Base-by-base conservation (phyloP, 1,139 yeast species). In the Yamadazyma triangularis region DNA sequence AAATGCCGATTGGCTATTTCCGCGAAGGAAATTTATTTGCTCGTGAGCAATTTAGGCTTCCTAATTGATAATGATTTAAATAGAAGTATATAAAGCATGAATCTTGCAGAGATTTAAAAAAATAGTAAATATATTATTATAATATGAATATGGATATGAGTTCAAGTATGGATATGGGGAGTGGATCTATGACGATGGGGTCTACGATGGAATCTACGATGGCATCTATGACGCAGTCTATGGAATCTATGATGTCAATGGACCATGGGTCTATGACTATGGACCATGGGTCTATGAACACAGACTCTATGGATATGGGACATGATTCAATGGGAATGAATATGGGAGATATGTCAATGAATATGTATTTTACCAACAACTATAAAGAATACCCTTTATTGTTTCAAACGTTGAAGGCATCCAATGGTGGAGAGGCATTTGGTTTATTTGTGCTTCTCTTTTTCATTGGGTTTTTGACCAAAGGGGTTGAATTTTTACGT, bases 361-460 rank as follows among this genome's bases (percentile, higher is more conserved):
- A 74, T 50, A 70, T 67, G 63, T 74, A 61, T 45, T 58, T 83
- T 46, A 74, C 82, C 2, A 58, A 73, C 0, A 46, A 56, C 2
- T 82, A 60, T 51, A 44, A 53, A 8, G 56, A 64, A 31, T 75
- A 76, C 44, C 86, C 89, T 0, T 85, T 83, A 1, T 45, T 82
- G 8, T 82, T 82, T 60, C 55, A 64, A 36, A 55, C 57, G 1
- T 56, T 83, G 30, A 44, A 49, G 12, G 89, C 91, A 3, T 41
- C 58, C 3, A 62, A 58, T 28, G 72, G 71, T 15, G 87, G 69
- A 10, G 69, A 72, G 35, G 88, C 85, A 0, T 82, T 82, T 51
- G 93, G 89, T 21, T 80, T 83, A 13, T 83, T 81, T 47, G 56
- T 78, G 25, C 58, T 79, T 20, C 51, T 83, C 20, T 73, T 82